Base-by-base conservation (phyloP, 805 yeast genomes). In the Hyphopichia homilentoma region DNA sequence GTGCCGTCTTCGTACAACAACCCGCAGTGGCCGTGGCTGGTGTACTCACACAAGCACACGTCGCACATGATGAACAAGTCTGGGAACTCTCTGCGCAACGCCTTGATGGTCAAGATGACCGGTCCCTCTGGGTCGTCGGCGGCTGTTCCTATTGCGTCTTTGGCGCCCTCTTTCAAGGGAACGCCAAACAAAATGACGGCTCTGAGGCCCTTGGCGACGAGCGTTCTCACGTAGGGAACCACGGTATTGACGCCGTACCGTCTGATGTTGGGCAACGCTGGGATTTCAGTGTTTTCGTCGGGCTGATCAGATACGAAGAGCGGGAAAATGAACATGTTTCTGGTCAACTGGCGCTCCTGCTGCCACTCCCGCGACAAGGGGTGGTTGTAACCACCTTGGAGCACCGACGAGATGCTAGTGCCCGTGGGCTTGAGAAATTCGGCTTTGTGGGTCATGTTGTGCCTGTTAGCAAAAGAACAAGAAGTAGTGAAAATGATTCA, bases 21-120 rank as follows among this genome's bases (percentile, higher is more conserved):
- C 25, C 98, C 98, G 64, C 98, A 93, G 58, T 93, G 98, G n/a
- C 98, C 98, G 51, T 93, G 97, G 35, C 81, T 74, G 6, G 98
- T 93, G 60, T 87, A 93, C 61, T 93, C 98, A 67, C 98, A 93
- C 33, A 93, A 65, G 60, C 98, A 93, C 16, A 90, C 97, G 54
- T 93, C 98, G 52, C 96, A 84, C 74, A 88, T 78, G 42, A 93
- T 77, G 57, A 81, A 90, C 38, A 93, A 70, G 17, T 77, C 82
- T 4, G 98, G 97, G 64, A 84, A 89, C 11, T 73, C 61, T 27
- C 59, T 41, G 39, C 72, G 72, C 34, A 93, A 69, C 2, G 75
- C 68, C 51, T 79, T 81, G 47, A 84, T 81, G 14, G 90, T 84
- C 40, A 59, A 71, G 44, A 93, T 89, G 2, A 93, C 97, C 2